Percentiles rank a stretch among this genome's conserved stretches.
phyloP scores from a whole-genome alignment of 352 stramenopile genomes.

The Globisporangium nodosum region DNA sequence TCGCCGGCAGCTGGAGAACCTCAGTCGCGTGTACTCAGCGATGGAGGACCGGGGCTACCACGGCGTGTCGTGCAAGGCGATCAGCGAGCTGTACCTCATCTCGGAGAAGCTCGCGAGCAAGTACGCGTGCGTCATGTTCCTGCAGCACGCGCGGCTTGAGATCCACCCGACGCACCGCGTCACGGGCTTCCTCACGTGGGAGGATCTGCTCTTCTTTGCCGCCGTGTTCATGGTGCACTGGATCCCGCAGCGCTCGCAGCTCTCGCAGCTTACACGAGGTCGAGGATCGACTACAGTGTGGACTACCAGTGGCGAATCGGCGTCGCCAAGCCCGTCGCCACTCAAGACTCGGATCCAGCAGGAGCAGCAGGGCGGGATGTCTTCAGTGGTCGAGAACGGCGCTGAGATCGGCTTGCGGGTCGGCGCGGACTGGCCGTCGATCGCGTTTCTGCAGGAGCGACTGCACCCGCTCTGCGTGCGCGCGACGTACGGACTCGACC shows the following conservation, averaged over 20 bases:
- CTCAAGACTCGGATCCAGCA: neutral
- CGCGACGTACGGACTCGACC: slow-evolving; percentile 53
- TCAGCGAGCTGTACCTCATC: slow-evolving; percentile 60
- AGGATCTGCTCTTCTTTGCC: slow-evolving; percentile 67
- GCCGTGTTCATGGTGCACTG: slow-evolving; percentile 73
- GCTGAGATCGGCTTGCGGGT: slow-evolving; percentile 36
- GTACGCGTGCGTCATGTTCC: slow-evolving; percentile 78
- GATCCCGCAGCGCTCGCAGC: slow-evolving; percentile 47
- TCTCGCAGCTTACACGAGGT: slow-evolving; percentile 24
- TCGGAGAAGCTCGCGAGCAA: slow-evolving; percentile 70
- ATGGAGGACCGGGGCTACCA: slow-evolving; percentile 83
- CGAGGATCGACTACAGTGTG: neutral
- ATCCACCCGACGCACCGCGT: slow-evolving; percentile 52
- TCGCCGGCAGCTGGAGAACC: slow-evolving; percentile 71
- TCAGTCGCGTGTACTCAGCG: slow-evolving; percentile 61
- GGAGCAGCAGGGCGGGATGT: neutral
- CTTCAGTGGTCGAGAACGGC: slow-evolving; percentile 39
- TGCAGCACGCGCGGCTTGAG: slow-evolving; percentile 72
- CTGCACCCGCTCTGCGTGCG: slow-evolving; percentile 46
- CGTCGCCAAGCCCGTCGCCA: neutral
- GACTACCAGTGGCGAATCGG: neutral
- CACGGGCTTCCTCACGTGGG: slow-evolving; percentile 56
- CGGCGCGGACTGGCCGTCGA: slow-evolving; percentile 36
- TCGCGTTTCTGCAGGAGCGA: slow-evolving; percentile 48
- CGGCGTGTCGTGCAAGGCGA: slow-evolving; percentile 30